Conservation (phyloP, 345 rosid species). For the Carallia brachiata region DNA sequence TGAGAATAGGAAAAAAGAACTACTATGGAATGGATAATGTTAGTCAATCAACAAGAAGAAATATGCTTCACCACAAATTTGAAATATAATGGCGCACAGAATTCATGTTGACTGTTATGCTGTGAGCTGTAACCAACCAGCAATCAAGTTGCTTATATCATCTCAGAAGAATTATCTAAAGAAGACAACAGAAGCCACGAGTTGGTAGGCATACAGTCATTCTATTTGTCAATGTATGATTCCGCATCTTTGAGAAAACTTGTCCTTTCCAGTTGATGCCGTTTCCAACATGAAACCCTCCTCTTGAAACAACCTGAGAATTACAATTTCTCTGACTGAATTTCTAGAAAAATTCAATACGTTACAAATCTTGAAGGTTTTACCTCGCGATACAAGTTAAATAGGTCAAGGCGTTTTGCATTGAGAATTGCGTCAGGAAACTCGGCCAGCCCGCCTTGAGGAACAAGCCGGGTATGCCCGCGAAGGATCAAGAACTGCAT, state of each 20-base stretch:
- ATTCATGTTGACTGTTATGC: too few species aligned
- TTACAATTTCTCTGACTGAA: conserved; percentile 10
- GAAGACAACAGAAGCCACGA: conserved; percentile 5
- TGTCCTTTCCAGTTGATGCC: conserved; percentile 99
- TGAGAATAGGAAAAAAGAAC: too few species aligned
- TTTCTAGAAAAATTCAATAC: too few species aligned
- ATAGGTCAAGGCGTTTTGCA: conserved; percentile 92
- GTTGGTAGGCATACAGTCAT: conserved; percentile 70
- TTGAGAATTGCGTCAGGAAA: conserved; percentile 96
- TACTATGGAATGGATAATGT: too few species aligned
- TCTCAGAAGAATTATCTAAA: background rate
- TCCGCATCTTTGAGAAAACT: conserved; percentile 99
- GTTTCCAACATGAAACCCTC: conserved; percentile 97
- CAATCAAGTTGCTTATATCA: background rate
- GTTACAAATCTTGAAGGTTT: conserved; percentile 9
- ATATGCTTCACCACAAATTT: too few species aligned
- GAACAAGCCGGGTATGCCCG: conserved; percentile 94
- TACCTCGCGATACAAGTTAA: conserved; percentile 97
- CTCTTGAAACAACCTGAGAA: conserved; percentile 92
- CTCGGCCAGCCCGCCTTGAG: conserved; percentile 88
- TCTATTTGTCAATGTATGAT: conserved; percentile 92
- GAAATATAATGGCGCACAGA: too few species aligned
- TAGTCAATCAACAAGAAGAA: too few species aligned
- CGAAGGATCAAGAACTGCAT: conserved; percentile 90
- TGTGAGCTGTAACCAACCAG: too few species aligned